Base-by-base conservation (phyloP, 2,329 filamentous ascomycete genomes). In the Coleophoma eucalyptorum region DNA sequence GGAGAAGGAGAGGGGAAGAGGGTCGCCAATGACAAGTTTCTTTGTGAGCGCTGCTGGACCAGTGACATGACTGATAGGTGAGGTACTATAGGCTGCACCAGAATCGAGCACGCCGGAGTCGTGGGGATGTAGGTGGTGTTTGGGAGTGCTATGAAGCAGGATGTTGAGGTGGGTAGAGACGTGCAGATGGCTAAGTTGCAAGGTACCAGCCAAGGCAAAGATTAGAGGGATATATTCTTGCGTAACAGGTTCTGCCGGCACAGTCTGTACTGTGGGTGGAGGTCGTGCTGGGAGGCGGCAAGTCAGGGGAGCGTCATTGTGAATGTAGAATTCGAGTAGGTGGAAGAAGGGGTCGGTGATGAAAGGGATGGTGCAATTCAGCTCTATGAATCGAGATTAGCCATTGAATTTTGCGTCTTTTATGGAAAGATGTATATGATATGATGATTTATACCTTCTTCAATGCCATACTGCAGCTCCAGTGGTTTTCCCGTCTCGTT, bases 301-400 rank as follows among this genome's bases (percentile, higher is more conserved):
- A 49, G 90, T 85, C 46, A 97, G 78, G 10, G 94, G 94, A 16
- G 91, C 92, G 71, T 99, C 94, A 74, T 88, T 91, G 78, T 97
- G 94, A 68, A 97, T 86, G 78, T 97, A 97, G 79, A 97, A 97
- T 73, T 97, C 89, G 73, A 93, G 86, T 47, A 93, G 80, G 71
- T 94, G 89, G 77, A 90, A 94, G 77, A 92, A 87, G 38, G 87
- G 81, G 67, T 93, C 89, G 62, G 80, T 78, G 62, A 93, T 78
- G 71, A 89, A 80, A 65, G 86, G 76, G 62, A 94, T 84, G 50
- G 89, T 94, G 76, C 89, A 94, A 73, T 93, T 93, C 60, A 90
- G 72, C 67, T 96, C 91, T 71, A 72, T 73, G 7, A 34, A 13
- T 20, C 21, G 15, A 6, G 10, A 26, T 26, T 26, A 26, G 10